A percentile compares a stretch with the other conserved stretches of the same genome.
Evolutionary conservation across 2,329 filamentous ascomycete genomes (phyloP).

Genomic region (Rhynchosporium graminicola): DNA sequence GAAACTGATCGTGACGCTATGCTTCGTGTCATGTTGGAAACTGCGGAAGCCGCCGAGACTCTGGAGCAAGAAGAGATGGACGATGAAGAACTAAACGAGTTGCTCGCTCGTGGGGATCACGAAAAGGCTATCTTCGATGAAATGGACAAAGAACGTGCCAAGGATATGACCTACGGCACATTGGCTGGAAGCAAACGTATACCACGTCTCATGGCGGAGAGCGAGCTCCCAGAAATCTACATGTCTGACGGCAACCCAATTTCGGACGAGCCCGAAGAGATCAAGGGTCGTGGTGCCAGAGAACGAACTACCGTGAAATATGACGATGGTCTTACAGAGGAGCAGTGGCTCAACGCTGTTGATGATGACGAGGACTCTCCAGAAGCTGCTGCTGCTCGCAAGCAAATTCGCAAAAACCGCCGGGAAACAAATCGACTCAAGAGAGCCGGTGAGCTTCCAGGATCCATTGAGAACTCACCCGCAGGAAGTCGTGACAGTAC

Average conservation of each 20-base stretch:
- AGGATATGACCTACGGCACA: conserved; percentile 70
- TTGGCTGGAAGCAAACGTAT: conserved; percentile 60
- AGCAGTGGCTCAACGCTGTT: conserved; percentile 98
- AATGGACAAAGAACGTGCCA: conserved; percentile 74
- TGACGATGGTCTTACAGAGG: conserved; percentile 95
- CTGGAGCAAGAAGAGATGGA: conserved; percentile 96
- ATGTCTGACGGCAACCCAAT: conserved; percentile 81
- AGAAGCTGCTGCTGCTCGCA: conserved; percentile 88
- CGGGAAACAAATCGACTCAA: conserved; percentile 75
- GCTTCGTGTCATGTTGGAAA: conserved; percentile 88
- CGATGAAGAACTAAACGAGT: conserved; percentile 93
- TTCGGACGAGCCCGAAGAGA: conserved; percentile 75
- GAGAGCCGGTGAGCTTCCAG: conserved; percentile 44
- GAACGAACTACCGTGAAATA: conserved; percentile 94
- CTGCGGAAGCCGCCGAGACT: conserved; percentile 67
- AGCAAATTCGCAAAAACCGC: conserved; percentile 80
- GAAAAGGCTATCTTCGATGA: conserved; percentile 79
- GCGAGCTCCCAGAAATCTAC: conserved; percentile 92
- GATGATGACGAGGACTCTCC: conserved; percentile 95
- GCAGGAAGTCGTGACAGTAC: conserved; percentile 76
- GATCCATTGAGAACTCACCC: conserved; percentile 67
- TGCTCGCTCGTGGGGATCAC: conserved; percentile 84
- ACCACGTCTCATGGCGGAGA: conserved; percentile 82
- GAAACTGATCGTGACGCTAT: conserved; percentile 98
- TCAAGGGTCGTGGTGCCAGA: conserved; percentile 84